A percentile compares a stretch with the other conserved stretches of the same genome.
These are phyloP conservation scores for Chenopodium formosanum DNA, from an alignment of 148 eudicot genomes.

Conservation along the genomic window DNA sequence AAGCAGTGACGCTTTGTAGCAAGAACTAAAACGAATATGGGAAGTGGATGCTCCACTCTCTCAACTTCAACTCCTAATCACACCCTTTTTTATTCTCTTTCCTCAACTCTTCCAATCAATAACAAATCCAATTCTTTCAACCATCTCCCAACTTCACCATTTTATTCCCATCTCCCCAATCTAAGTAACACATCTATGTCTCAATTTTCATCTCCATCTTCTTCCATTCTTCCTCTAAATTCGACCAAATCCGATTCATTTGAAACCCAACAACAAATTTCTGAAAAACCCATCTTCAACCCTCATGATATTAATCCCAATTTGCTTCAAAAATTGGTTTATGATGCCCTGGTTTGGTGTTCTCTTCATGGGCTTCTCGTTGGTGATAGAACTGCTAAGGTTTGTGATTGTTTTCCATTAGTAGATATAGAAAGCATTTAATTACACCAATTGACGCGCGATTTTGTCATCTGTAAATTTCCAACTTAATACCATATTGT, in stretches of 20 bases:
- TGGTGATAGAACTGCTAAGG: conserved; percentile 72
- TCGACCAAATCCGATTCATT: conserved; percentile 28
- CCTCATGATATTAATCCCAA: conserved; percentile 51
- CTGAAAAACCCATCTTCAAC: conserved; percentile 37
- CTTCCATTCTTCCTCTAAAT: conserved; percentile 25
- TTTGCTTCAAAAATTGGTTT: conserved; percentile 53
- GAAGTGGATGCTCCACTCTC: conserved; percentile 27
- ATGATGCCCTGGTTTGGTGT: conserved; percentile 84
- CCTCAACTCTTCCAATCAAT: conserved; percentile 11
- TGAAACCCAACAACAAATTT: conserved; percentile 27
- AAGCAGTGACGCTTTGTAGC: background rate
- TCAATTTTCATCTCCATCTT: conserved; percentile 23
- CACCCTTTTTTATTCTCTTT: conserved; percentile 1
- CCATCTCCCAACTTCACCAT: conserved; percentile 1
- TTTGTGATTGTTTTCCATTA: conserved; percentile 12
- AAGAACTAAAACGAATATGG: conserved; percentile 27
- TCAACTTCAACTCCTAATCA: conserved; percentile 14
- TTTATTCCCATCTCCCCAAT: conserved; percentile 14
- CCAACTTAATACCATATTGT: background rate
- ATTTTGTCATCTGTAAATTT: no score
- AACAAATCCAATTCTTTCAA: conserved; percentile 12
- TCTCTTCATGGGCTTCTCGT: conserved; percentile 87
- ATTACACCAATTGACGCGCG: background rate
- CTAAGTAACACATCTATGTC: conserved; percentile 25
- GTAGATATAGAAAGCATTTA: background rate